phyloP scores from a whole-genome alignment of 257 asterid species.

The Ophiorrhiza pumila region DNA sequence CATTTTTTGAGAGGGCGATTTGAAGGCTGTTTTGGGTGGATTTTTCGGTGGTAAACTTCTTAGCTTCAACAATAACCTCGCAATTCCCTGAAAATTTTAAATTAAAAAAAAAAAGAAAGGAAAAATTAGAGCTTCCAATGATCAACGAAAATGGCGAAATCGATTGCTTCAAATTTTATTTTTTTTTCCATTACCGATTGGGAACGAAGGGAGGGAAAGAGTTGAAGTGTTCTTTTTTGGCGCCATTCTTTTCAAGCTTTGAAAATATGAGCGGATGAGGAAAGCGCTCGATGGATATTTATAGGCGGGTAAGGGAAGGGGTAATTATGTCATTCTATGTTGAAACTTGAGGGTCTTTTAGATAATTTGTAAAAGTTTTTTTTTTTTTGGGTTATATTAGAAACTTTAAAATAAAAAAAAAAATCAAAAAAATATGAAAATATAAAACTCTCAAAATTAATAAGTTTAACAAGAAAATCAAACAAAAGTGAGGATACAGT shows the following conservation, averaged over 20 bases:
- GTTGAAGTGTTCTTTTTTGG: slow-evolving; percentile 31
- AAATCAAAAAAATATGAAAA: no score
- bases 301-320: neutral
- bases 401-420: no score
- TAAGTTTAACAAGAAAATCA: no score
- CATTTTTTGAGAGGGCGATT: slow-evolving; percentile 46
- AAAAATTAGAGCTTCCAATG: neutral
- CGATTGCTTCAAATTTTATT: no score
- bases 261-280: slow-evolving; percentile 11
- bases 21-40: slow-evolving; percentile 35
- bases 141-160: neutral
- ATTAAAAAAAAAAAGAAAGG: neutral
- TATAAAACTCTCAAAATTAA: no score
- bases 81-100: slow-evolving; percentile 52
- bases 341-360: neutral
- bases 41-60: slow-evolving; percentile 47
- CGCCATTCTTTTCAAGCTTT: slow-evolving; percentile 38
- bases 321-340: neutral
- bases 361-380: no score
- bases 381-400: no score
- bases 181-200: slow-evolving; percentile 41
- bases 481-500: no score
- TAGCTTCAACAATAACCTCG: slow-evolving; percentile 57
- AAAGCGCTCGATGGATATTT: neutral
- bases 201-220: slow-evolving; percentile 45